Evolutionary conservation across 148 eudicot species (phyloP), one percentile per base, ranked within the genome.

Genomic region (Dysphania ambrosioides): DNA sequence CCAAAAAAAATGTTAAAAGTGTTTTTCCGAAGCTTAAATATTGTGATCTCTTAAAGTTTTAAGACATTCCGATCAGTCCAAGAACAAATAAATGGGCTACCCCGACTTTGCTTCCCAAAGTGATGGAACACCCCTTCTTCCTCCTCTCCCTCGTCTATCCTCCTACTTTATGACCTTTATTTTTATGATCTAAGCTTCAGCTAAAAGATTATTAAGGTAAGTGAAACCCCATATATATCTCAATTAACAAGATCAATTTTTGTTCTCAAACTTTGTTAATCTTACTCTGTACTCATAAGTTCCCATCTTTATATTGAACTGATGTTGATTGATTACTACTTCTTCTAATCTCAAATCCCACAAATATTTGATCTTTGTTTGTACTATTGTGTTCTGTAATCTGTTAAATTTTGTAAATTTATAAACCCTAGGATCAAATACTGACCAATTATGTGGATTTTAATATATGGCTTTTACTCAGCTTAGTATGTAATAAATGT

Each of bases 371-470:
- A n/a, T 1, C 51, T 35, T 29, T 55, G 15, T 53, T n/a, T 53
- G 34, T 55, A 21, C 31, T 29, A 16, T 66, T 66, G 0, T 41
- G 38, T 58, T 49, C 5, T 51, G 32, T 61, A 34, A 34, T 74
- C 5, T 42, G 55, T 78, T 0, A 36, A 58, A 0, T 66, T 72
- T 21, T 61, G 61, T 60, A 31, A 79, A 75, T 68, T n/a, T 62
- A 55, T 60, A 63, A 79, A 79, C 72, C 75, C 75, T 74, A 74
- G 47, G 66, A 16, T 67, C 35, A 3, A n/a, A 9, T 59, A 42
- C 19, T 49, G 64, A 21, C 41, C 13, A 61, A 57, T 79, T 26
- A 49, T 44, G 56, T 13, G 34, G 56, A 38, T 16, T 58, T 74
- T 47, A 63, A 70, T 30, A 72, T 63, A 18, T 64, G 62, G 70